phyloP scores from a whole-genome alignment of 2,329 filamentous ascomycete species.

The Fusarium chlamydosporum region DNA sequence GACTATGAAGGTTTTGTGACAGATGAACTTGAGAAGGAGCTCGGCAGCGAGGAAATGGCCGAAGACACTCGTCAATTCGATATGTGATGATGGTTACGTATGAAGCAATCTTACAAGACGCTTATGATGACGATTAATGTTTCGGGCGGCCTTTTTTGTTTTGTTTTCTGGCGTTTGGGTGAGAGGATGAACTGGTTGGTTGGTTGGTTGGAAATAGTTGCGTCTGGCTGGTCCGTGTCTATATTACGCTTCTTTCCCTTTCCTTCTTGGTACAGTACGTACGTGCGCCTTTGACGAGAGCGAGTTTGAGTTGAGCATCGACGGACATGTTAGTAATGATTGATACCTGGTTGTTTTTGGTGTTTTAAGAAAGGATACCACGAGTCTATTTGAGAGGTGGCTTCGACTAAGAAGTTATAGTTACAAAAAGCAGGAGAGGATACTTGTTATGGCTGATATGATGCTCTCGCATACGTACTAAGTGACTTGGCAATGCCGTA shows the following conservation, averaged over 20 bases:
- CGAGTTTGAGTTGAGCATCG: constrained; percentile 25
- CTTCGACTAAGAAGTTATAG: constrained; percentile 17
- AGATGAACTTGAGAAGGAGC: constrained; percentile 90
- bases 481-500: constrained; percentile 1
- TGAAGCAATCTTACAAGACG: constrained; percentile 41
- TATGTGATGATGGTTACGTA: constrained; percentile 40
- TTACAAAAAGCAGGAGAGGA: constrained; percentile 5
- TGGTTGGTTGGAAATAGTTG: constrained; percentile 28
- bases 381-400: constrained; percentile 19
- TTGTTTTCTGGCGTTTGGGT: constrained; percentile 42
- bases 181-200: constrained; percentile 13
- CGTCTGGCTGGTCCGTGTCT: constrained; percentile 35
- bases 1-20: constrained; percentile 95
- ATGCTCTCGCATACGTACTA: not conserved
- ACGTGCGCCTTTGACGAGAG: constrained; percentile 20
- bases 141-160: constrained; percentile 40
- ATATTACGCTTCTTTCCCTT: constrained; percentile 26
- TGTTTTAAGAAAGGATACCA: constrained; percentile 44
- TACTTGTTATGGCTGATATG: not conserved
- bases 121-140: constrained; percentile 45
- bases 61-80: constrained; percentile 69
- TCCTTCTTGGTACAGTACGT: constrained; percentile 19
- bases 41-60: constrained; percentile 73
- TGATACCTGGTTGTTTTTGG: constrained; percentile 44
- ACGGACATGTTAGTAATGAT: constrained; percentile 22